Base-by-base conservation (phyloP, 345 rosid species). In the Eucalyptus regnans region DNA sequence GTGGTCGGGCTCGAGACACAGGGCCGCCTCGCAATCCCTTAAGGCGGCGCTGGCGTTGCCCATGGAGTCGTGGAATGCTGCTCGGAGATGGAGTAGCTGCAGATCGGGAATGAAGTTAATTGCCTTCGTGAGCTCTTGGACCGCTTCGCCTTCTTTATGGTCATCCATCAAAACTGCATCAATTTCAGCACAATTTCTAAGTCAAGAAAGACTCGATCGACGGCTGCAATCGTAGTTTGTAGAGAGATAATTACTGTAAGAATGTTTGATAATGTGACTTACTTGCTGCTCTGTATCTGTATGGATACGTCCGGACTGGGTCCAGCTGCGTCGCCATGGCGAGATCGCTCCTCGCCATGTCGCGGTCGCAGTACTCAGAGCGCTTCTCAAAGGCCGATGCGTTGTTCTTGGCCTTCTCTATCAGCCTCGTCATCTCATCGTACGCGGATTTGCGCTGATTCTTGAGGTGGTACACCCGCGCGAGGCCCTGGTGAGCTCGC, bases 251-350 rank as follows among this genome's bases (percentile, higher is more conserved):
- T 76, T 1, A 46, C 27, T 49, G 43, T 25, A 17, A 17, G 62
- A 33, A 58, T 52, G 87, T 31, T 54, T 50, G 23, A 79, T 18
- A n/a, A 31, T 31, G 58, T 31, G 90, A 60, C 87, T 46, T 91
- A 96, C 99, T 99, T 88, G 99, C 99, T 68, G 99, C 99, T 90
- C 99, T 95, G 93, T 96, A 97, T 94, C 97, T 93, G 94, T 98
- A 98, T 3, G 99, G 99, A 86, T 97, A 97, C n/a, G 99, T 97
- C 90, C 99, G 95, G 88, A 97, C 90, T 15, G 99, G 99, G 92
- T 98, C 99, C 50, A 97, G 93, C 83, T 94, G 93, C 6, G 99
- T 95, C 79, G 99, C 97, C 90, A 94, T 93, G 90, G 89, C 83
- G 88, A 98, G 99, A 91, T 98, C 99, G 86, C 89, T 92, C 93